Evolutionary conservation across 139 green algal genomes (phyloP), one percentile per base, ranked within the genome.

Genomic region (Coelastrella sp.): DNA sequence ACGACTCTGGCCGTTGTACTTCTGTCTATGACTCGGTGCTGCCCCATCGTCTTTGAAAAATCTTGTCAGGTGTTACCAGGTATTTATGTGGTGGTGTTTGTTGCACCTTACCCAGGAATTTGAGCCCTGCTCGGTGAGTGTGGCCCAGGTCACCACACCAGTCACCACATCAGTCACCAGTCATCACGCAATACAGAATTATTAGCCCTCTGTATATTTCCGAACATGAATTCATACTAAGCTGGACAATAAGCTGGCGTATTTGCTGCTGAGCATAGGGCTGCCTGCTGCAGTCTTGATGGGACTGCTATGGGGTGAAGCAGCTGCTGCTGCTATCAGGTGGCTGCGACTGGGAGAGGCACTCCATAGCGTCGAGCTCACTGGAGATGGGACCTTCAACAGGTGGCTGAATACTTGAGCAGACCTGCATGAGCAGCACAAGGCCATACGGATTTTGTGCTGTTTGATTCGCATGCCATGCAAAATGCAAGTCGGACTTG

Each of bases 311-410:
- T 61, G 63, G 24, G 24, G 6, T 19, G 61, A 61, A 11, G 61
- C 49, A 60, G 60, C 82, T 68, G 79, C 56, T 35, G 49, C 78
- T 22, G 82, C 60, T 25, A 24, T 60, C 9, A 66, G 11, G 24
- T 74, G 27, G 11, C 24, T 66, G 76, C 76, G n/a, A 24, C 14
- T 59, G 8, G 20, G 8, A 15, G 59, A 58, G 7, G 80, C 27
- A 56, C 68, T 61, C 85, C 85, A 90, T 7, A 78, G 57, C 0
- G 68, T 63, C 6, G 56, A 59, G 85, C 73, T 84, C 56, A 90
- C 85, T 22, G 85, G 85, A 6, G 73, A 78, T 59, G 85, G 85
- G 1, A 90, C 85, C 24, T 90, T 90, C 59, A 90, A 60, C 73
- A 90, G 27, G 0, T 81, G 68, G 56, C 72, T 84, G n/a, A 90